phyloP scores from a whole-genome alignment of 306 rosid genomes.

The Glycyrrhiza uralensis region DNA sequence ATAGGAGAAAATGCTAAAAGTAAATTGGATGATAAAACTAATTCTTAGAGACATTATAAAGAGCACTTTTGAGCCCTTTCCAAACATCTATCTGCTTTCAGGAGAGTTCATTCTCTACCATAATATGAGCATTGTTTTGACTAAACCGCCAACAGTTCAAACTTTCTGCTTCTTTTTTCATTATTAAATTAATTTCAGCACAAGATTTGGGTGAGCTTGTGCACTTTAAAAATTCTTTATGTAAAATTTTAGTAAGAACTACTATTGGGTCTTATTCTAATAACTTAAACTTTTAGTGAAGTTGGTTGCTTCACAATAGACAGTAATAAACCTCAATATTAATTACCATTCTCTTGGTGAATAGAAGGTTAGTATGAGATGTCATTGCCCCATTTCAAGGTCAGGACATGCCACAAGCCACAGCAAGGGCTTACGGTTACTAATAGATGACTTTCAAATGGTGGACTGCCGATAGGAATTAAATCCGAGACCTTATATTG shows the following conservation, averaged over 20 bases:
- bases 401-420: neutral
- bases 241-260: neutral
- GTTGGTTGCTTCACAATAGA: slow-evolving; percentile 10
- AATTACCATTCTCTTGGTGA: neutral
- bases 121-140: neutral
- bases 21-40: neutral
- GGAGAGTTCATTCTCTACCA: slow-evolving; percentile 8
- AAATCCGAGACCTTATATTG: neutral
- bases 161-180: neutral
- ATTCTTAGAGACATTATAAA: neutral
- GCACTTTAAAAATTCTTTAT: neutral
- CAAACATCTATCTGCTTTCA: neutral
- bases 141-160: neutral
- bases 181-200: neutral
- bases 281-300: neutral
- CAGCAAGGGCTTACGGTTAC: neutral
- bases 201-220: neutral
- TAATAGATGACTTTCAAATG: neutral
- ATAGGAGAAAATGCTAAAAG: neutral
- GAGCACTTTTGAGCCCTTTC: neutral
- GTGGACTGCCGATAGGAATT: neutral
- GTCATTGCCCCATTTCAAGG: neutral
- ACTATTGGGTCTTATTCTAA: neutral
- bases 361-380: neutral
- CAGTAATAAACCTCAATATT: neutral